phyloP scores from a whole-genome alignment of 345 rosid species.

The Pseudoturritis turrita region DNA sequence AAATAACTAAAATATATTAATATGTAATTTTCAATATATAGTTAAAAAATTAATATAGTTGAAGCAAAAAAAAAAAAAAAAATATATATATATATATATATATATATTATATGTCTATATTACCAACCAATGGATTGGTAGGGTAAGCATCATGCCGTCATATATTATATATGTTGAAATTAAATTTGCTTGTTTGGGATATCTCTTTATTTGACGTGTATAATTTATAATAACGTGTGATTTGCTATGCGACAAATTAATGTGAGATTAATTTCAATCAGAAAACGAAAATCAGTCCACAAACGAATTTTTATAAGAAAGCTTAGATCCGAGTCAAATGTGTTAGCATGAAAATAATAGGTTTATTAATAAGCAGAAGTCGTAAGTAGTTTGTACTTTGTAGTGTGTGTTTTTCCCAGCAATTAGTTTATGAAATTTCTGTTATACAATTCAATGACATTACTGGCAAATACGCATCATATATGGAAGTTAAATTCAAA shows the following conservation, averaged over 20 bases:
- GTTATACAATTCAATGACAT: neutral
- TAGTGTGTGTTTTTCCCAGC: too few relatives aligned
- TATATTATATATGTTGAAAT: constrained; percentile 6
- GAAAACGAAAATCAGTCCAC: neutral
- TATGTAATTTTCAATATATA: too few relatives aligned
- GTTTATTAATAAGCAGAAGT: too few relatives aligned
- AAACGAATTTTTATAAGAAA: neutral
- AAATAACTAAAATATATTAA: neutral
- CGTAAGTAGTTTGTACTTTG: too few relatives aligned
- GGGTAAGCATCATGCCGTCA: constrained; percentile 13
- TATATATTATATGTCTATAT: too few relatives aligned
- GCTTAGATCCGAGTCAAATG: neutral
- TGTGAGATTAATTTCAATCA: neutral
- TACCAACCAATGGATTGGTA: constrained; percentile 23
- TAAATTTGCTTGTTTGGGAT: neutral
- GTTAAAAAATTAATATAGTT: neutral
- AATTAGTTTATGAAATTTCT: neutral
- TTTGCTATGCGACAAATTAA: neutral
- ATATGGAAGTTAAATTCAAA: neutral
- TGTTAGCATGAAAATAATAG: neutral
- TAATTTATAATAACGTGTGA: neutral
- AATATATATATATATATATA: too few relatives aligned
- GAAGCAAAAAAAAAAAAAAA: too few relatives aligned
- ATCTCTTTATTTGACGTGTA: constrained; percentile 8
- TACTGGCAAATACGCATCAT: constrained; percentile 4